Percentiles rank a stretch among this genome's conserved stretches.
phyloP scores from a whole-genome alignment of 768 basidiomycete genomes.

The Tricholoma terreum region DNA sequence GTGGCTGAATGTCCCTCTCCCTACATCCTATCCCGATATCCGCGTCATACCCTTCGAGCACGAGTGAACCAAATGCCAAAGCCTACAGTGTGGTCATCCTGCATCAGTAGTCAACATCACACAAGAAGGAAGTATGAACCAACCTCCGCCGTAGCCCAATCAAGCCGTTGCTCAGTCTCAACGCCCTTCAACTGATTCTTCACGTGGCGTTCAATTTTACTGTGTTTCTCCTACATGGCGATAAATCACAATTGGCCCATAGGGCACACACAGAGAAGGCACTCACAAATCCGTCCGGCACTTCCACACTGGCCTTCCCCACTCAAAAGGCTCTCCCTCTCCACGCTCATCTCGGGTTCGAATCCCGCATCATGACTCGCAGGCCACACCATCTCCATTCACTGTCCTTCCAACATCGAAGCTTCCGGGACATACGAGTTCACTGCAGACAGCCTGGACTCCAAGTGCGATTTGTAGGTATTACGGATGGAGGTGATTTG shows the following conservation, averaged over 20 bases:
- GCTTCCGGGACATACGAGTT: constrained; percentile 46
- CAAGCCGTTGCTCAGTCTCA: constrained; percentile 67
- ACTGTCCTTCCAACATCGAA: constrained; percentile 63
- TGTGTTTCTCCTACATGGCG: constrained; percentile 64
- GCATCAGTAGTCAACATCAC: not conserved
- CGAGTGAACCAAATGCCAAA: constrained; percentile 82
- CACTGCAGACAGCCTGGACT: constrained; percentile 52
- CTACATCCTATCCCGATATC: constrained; percentile 92
- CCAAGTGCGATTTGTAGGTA: constrained; percentile 61
- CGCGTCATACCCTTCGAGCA: constrained; percentile 81
- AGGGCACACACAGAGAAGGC: not conserved
- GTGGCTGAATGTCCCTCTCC: constrained; percentile 86
- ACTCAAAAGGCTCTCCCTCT: constrained; percentile 48
- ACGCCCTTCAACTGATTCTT: constrained; percentile 72
- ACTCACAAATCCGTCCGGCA: constrained; percentile 63
- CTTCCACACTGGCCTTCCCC: constrained; percentile 65
- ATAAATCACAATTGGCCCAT: constrained; percentile 13
- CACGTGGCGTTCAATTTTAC: constrained; percentile 75
- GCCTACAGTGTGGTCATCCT: constrained; percentile 42
- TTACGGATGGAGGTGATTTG: constrained; percentile 50
- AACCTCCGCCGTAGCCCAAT: constrained; percentile 90
- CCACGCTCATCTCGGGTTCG: constrained; percentile 68
- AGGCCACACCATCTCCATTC: constrained; percentile 68
- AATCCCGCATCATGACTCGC: constrained; percentile 46
- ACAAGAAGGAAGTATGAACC: constrained; percentile 5